Base-by-base conservation (phyloP, 768 basidiomycete species). In the Chalciporus piperatus region DNA sequence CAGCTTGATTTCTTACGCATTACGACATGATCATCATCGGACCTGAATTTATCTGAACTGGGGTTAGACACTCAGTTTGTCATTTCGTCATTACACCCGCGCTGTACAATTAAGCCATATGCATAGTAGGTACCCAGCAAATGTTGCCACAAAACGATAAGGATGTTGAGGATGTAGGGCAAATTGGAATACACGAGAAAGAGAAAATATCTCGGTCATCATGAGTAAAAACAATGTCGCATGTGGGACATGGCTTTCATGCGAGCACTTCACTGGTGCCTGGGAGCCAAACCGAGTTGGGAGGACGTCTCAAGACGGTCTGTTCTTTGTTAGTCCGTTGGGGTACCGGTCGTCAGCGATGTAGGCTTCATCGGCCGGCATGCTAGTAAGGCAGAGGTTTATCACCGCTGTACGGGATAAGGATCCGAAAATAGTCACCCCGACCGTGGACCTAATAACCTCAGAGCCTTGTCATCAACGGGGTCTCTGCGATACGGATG, bases 401-500 rank as follows among this genome's bases (percentile, higher is more conserved):
- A 57, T 66, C 56, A 64, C 55, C 52, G 59, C 28, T 57, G 54
- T 25, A 59, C 20, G 33, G 41, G 39, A 50, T 53, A 23, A 46
- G 39, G 53, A 51, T 37, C 52, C 48, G 51, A 54, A 53, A 68
- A 64, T 66, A 68, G 66, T 69, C 69, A 70, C 65, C 64, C 69
- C 32, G 69, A 62, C 44, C 68, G 70, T 43, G 72, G 67, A 35
- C 68, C 66, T 41, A 83, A 69, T 47, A 77, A 64, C 35, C 85
- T 74, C 59, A 89, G 63, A 35, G 79, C 76, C 52, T 74, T 76
- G 57, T 88, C 87, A 64, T 89, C 87, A 25, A 74, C 59, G 22
- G 81, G 82, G 49, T 83, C 75, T 50, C 87, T 76, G 44, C 77
- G 73, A 49, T 84, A 87, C 7, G 80, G 77, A 56, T 81, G 80